Percentiles rank a stretch among this genome's conserved stretches.
Evolutionary conservation across 2,329 filamentous ascomycete species (phyloP).

Genomic region (Curvularia lunata): DNA sequence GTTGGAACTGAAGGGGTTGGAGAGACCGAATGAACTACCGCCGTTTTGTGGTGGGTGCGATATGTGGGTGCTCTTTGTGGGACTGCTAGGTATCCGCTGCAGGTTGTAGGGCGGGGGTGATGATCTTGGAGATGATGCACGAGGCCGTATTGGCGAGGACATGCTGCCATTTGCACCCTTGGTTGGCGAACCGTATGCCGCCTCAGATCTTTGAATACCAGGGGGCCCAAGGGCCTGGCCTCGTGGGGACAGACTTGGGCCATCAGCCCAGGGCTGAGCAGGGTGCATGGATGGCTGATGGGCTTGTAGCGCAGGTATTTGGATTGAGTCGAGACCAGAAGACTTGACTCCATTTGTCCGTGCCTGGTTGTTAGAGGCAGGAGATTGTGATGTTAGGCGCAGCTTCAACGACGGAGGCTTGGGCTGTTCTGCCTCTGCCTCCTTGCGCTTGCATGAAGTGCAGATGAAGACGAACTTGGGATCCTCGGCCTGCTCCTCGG

Average conservation of each 20-base stretch:
- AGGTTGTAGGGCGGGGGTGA: constrained; percentile 44
- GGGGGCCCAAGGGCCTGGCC: constrained; percentile 53
- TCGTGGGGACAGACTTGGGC: constrained; percentile 54
- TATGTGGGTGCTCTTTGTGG: constrained; percentile 35
- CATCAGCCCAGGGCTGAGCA: constrained; percentile 47
- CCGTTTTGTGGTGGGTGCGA: constrained; percentile 38
- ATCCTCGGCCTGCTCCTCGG: constrained; percentile 75
- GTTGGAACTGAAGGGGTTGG: constrained; percentile 24
- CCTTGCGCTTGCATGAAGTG: constrained; percentile 73
- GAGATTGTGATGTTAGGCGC: constrained; percentile 59
- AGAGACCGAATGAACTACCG: constrained; percentile 29
- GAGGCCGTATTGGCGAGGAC: constrained; percentile 35
- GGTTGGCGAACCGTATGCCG: constrained; percentile 44
- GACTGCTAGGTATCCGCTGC: constrained; percentile 32
- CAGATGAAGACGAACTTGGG: constrained; percentile 86
- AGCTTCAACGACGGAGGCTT: constrained; percentile 69
- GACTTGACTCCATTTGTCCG: constrained; percentile 29
- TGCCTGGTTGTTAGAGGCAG: constrained; percentile 31
- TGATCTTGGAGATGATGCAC: constrained; percentile 37
- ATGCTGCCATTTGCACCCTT: constrained; percentile 34
- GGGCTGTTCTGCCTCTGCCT: constrained; percentile 65
- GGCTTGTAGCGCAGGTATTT: constrained; percentile 31
- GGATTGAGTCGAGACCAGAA: constrained; percentile 26
- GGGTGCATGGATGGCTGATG: constrained; percentile 30
- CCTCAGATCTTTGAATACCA: constrained; percentile 49